A percentile compares a stretch with the other conserved stretches of the same genome.
Conservation (phyloP, 768 basidiomycete genomes). For the Pleurotus tuoliensis region DNA sequence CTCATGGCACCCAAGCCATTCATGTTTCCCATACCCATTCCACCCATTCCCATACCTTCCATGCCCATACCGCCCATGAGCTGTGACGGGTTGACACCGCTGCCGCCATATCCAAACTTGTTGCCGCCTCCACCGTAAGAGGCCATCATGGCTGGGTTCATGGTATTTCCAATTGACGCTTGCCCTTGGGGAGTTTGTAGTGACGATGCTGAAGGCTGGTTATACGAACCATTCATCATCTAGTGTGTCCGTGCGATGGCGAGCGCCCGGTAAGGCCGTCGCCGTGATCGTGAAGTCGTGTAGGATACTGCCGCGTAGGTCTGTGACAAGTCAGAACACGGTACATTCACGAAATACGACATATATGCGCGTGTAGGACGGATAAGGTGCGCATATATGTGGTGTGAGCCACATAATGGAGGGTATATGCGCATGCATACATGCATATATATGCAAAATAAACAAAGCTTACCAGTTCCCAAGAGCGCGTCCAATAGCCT, state of each 20-base stretch:
- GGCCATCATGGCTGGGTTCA: background rate
- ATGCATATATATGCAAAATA: background rate
- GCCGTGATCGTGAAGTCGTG: slow-evolving; percentile 2
- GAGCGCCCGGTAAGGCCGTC: background rate
- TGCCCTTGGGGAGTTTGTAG: background rate
- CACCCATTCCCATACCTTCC: slow-evolving; percentile 8
- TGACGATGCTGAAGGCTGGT: background rate
- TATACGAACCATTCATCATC: slow-evolving; percentile 7
- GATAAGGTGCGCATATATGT: background rate
- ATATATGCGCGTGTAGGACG: too few relatives aligned
- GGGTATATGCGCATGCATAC: background rate
- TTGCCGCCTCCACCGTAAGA: background rate
- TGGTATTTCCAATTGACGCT: background rate
- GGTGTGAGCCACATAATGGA: background rate
- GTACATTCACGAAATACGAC: too few relatives aligned
- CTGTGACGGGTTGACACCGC: slow-evolving; percentile 6
- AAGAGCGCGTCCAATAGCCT: background rate
- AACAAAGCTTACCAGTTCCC: background rate
- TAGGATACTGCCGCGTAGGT: background rate
- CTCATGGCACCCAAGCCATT: slow-evolving; percentile 16
- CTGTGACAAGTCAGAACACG: slow-evolving; percentile 5
- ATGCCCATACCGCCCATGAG: slow-evolving; percentile 21
- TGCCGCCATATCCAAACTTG: slow-evolving; percentile 2
- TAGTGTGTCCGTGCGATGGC: background rate
- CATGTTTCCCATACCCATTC: slow-evolving; percentile 9